These are phyloP conservation scores for Ceratobasidium sp. DNA, from an alignment of 1,284 basidiomycete species.

Conservation along the genomic window DNA sequence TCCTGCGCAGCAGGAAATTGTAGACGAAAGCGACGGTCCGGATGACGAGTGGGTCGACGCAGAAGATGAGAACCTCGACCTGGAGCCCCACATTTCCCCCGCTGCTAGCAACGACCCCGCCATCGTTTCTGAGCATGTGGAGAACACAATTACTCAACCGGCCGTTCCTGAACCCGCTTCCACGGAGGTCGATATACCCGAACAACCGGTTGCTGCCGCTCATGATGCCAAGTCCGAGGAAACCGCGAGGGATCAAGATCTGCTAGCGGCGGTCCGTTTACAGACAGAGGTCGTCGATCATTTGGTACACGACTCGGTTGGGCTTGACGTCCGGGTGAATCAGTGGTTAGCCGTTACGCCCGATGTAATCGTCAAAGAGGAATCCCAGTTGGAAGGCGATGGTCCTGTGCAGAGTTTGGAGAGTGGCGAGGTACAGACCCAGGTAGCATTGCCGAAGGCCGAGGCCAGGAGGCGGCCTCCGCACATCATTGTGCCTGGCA, in stretches of 20 bases:
- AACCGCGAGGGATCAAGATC: background rate
- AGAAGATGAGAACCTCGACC: conserved; percentile 20
- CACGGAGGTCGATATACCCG: background rate
- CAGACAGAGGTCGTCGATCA: background rate
- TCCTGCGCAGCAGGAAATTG: conserved; percentile 1
- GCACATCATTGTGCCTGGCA: conserved; percentile 27
- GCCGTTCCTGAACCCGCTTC: conserved; percentile 21
- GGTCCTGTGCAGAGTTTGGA: conserved; percentile 4
- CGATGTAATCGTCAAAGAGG: background rate
- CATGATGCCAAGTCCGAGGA: background rate
- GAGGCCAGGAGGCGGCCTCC: conserved; percentile 31
- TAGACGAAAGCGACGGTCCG: conserved; percentile 2
- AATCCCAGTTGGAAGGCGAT: background rate
- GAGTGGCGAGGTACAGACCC: background rate
- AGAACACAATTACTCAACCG: background rate
- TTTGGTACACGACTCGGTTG: conserved; percentile 2
- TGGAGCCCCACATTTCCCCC: conserved; percentile 26
- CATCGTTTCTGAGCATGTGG: conserved; percentile 7
- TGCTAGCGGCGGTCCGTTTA: conserved; percentile 2
- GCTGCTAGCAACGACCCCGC: background rate
- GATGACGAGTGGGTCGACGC: conserved; percentile 41
- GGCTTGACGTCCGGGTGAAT: conserved; percentile 30
- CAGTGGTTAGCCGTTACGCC: conserved; percentile 38
- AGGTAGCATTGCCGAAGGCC: background rate
- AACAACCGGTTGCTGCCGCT: background rate